phyloP scores from a whole-genome alignment of 2,329 filamentous ascomycete genomes.

The Phyllosticta paracitricarpa region DNA sequence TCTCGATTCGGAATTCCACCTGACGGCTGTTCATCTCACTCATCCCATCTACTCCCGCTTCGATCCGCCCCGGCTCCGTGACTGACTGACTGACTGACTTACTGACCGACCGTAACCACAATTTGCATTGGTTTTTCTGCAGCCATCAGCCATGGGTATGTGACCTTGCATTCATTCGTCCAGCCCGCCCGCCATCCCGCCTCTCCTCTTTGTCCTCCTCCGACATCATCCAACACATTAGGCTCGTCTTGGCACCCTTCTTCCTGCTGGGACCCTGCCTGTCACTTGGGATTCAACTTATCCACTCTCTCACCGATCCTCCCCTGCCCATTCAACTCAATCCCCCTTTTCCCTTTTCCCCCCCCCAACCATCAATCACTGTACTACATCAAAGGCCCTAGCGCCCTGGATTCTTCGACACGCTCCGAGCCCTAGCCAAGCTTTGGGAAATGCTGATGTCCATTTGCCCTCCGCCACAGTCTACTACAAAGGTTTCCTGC shows the following conservation, averaged over 20 bases:
- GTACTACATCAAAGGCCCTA: not conserved
- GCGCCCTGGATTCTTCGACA: not conserved
- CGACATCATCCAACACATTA: conserved; percentile 5
- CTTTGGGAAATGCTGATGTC: conserved; percentile 5
- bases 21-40: not conserved
- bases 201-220: conserved; percentile 1
- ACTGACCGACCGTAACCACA: not conserved
- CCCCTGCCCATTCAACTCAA: not conserved
- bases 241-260: conserved; percentile 3
- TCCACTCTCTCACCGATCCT: not conserved
- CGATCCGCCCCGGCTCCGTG: not conserved
- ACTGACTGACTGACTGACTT: not conserved
- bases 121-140: not conserved
- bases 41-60: not conserved
- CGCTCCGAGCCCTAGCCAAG: conserved; percentile 1
- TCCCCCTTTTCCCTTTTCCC: not conserved
- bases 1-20: not conserved
- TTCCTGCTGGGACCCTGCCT: not conserved
- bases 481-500: conserved; percentile 7
- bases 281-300: not conserved
- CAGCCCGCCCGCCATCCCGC: not conserved
- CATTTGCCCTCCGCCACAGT: not conserved
- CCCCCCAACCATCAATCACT: not conserved
- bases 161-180: not conserved
- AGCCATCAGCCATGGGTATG: conserved; percentile 5